Evolutionary conservation across 441 rosid species (phyloP).

Genomic region (Sinapis alba): DNA sequence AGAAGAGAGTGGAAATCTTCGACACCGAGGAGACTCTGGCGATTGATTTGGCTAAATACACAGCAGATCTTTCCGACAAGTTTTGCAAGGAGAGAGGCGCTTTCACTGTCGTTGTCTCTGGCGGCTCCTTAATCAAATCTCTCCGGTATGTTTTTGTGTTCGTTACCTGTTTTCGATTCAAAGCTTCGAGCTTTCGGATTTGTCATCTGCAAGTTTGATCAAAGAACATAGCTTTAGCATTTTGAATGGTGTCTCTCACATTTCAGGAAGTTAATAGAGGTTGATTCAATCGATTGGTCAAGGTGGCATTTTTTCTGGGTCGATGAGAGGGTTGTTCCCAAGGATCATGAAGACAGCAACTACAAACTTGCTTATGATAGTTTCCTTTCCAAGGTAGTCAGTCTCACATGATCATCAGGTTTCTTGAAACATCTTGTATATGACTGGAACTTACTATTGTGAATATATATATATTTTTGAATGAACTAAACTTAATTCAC

Average conservation of each 20-base stretch:
- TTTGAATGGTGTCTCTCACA: neutral
- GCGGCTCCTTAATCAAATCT: constrained; percentile 78
- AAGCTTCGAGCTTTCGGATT: constrained; percentile 4
- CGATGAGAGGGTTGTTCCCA: constrained; percentile 93
- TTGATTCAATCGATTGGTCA: constrained; percentile 79
- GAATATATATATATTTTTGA: no score
- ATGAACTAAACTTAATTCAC: neutral
- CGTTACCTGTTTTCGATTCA: neutral
- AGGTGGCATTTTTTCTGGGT: constrained; percentile 92
- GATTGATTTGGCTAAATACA: constrained; percentile 66
- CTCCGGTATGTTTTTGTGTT: constrained; percentile 54
- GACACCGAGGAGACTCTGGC: constrained; percentile 73
- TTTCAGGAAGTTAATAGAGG: constrained; percentile 70
- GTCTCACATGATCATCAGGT: neutral
- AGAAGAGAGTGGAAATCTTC: constrained; percentile 53
- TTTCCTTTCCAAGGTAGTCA: constrained; percentile 67
- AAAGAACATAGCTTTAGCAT: constrained; percentile 14
- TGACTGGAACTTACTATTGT: no score
- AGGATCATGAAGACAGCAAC: constrained; percentile 80
- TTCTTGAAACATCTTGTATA: no score
- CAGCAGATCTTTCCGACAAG: constrained; percentile 70
- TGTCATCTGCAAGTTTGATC: neutral
- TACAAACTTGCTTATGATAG: constrained; percentile 79
- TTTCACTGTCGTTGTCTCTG: constrained; percentile 87
- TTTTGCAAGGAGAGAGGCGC: constrained; percentile 65